These are phyloP conservation scores for Brasenia schreberi DNA, from an alignment of 164 flowering plant genomes.

Conservation along the genomic window DNA sequence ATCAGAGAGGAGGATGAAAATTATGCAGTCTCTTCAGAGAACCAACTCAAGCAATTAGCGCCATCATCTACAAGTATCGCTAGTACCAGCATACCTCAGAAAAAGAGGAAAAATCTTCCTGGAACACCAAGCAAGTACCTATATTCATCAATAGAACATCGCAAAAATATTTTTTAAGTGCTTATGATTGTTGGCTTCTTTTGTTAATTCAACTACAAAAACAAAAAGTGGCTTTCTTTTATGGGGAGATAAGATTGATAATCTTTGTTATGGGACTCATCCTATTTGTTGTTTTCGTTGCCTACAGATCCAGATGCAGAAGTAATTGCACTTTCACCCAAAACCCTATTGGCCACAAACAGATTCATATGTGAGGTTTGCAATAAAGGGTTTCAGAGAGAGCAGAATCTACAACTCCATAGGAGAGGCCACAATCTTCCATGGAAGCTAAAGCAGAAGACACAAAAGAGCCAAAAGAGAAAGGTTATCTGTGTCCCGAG, in stretches of 20 bases:
- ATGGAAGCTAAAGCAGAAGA: slow-evolving; percentile 85
- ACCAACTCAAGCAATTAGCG: background rate
- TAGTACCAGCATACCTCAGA: slow-evolving; percentile 17
- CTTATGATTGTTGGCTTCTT: background rate
- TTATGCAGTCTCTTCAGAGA: background rate
- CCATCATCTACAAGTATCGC: background rate
- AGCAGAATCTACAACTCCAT: slow-evolving; percentile 84
- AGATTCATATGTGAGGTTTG: slow-evolving; percentile 87
- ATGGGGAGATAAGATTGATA: background rate
- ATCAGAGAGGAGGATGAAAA: background rate
- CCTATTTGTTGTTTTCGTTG: background rate
- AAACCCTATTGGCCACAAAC: slow-evolving; percentile 87
- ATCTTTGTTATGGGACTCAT: background rate
- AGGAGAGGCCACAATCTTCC: slow-evolving; percentile 93
- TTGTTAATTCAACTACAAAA: background rate
- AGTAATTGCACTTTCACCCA: slow-evolving; percentile 79
- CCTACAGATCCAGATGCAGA: slow-evolving; percentile 86
- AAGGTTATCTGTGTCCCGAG: slow-evolving; percentile 81
- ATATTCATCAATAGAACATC: background rate
- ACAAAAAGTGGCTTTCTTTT: background rate
- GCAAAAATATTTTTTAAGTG: background rate
- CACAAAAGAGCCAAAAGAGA: slow-evolving; percentile 58
- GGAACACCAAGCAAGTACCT: slow-evolving; percentile 77
- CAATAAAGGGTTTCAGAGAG: slow-evolving; percentile 90
- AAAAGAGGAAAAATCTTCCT: slow-evolving; percentile 68